Conservation (phyloP, 2,329 filamentous ascomycete genomes). For the Curvularia hawaiiensis region DNA sequence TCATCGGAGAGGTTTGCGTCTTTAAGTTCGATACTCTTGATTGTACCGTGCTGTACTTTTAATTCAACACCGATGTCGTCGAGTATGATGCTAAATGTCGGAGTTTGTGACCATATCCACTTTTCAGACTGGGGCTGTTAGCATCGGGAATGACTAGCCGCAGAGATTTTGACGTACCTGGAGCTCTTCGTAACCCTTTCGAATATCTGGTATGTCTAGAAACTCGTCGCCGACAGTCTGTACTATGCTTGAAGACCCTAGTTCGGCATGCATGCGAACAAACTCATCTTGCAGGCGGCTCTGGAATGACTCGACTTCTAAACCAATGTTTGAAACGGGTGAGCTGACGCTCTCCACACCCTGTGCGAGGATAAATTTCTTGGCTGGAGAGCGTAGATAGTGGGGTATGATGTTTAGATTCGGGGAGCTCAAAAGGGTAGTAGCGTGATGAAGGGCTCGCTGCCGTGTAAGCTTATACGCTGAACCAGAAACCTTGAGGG, state of each 20-base stretch:
- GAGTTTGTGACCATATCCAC: constrained; percentile 88
- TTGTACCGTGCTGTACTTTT: constrained; percentile 60
- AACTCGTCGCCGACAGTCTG: constrained; percentile 59
- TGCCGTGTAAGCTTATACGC: constrained; percentile 89
- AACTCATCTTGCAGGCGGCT: constrained; percentile 63
- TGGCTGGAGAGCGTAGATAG: constrained; percentile 79
- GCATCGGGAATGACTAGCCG: constrained; percentile 7
- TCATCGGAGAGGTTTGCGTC: constrained; percentile 3
- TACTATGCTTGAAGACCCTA: constrained; percentile 45
- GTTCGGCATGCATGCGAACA: constrained; percentile 64
- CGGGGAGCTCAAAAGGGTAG: constrained; percentile 79
- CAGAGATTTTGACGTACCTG: constrained; percentile 52
- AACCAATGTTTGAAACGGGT: constrained; percentile 76
- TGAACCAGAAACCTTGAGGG: constrained; percentile 85
- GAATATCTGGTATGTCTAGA: constrained; percentile 60
- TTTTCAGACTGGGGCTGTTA: constrained; percentile 60
- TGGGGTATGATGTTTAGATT: constrained; percentile 72
- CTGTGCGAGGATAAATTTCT: constrained; percentile 74
- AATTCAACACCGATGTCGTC: constrained; percentile 30
- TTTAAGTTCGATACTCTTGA: constrained; percentile 53
- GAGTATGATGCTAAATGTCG: constrained; percentile 70
- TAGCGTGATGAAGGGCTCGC: constrained; percentile 89
- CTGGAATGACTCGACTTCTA: constrained; percentile 56
- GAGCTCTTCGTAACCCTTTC: constrained; percentile 67
- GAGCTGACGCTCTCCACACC: constrained; percentile 93